Evolutionary conservation across 2,329 filamentous ascomycete genomes (phyloP), one percentile per base, ranked within the genome.

Genomic region (Simplicillium aogashimaense): DNA sequence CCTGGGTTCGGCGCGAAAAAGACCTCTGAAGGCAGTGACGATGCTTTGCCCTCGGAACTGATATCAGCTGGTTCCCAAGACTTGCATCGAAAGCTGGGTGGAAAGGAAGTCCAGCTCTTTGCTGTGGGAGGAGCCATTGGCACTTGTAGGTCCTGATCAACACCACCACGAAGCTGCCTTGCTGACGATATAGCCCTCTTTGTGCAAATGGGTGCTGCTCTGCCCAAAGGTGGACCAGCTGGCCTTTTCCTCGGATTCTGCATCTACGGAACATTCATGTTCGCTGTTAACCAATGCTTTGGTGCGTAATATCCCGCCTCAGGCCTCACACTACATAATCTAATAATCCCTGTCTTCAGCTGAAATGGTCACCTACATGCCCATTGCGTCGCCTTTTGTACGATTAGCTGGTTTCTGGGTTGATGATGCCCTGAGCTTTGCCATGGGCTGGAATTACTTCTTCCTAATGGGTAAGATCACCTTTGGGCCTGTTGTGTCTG

Each of bases 371-470:
- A 69, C 63, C 18, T 71, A 66, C 45, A 49, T 67, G 20, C 67
- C 67, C 11, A 62, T 71, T 12, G 63, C 64, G 4, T 63, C 60
- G 5, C 61, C 63, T 4, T 69, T 69, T 46, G 61, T 70, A 36
- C 63, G 64, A 13, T 64, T 68, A 40, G 64, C 63, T 13, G 60
- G 65, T 36, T 59, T 62, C 9, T 70, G 64, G 49, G 67, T 70
- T 32, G 67, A 71, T 42, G 63, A 65, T 33, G 66, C 67, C 13
- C 62, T 70, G 38, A 65, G 66, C 5, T 60, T 69, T 37, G 62
- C 64, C 16, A 60, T 61, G 14, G 65, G 64, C 4, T 70, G 66
- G 55, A 72, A 71, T 45, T 72, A 70, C 49, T 71, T 71, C 51
- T 52, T 73, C 36, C 69, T 69, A 42, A 64, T 70, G 53, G 69